Evolutionary conservation across 208 protist species (phyloP), one percentile per base, ranked within the genome.

Genomic region (Trypanosoma boissoni): DNA sequence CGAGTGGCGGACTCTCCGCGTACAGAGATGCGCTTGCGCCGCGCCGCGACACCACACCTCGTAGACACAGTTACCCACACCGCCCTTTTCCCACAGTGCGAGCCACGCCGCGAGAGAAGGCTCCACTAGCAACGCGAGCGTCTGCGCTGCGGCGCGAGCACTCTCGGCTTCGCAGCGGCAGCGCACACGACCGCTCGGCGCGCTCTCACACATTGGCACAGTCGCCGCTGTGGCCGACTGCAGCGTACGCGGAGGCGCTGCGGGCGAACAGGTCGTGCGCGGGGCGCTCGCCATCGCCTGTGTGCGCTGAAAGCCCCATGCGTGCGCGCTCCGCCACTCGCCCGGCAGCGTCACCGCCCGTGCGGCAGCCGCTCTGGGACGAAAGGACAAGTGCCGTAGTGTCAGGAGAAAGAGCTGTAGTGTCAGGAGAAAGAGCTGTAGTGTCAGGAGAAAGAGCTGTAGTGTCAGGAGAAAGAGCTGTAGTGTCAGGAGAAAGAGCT

Each of bases 11-110:
- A 6, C 39, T 65, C 16, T 45, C 46, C 10, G 51, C 37, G 26
- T 64, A 72, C 41, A 58, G 49, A 52, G 50, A 64, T 31, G 65
- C 56, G 9, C 43, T 65, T 34, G 23, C 49, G 9, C 26, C 23
- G 16, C 7, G 36, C 18, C 52, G 21, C 39, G 37, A 16, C 45
- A 50, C 10, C 16, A 26, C 8, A 51, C 8, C n/a, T 0, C 7
- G 3, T 7, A 65, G 62, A 42, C 68, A 57, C 21, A 18, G 58
- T 28, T 36, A 32, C 20, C 54, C 68, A 3, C 23, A 54, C 24
- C 63, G 63, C 26, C 56, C 27, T 23, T 37, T 63, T n/a, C 52
- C 29, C 29, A 18, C 6, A 4, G 16, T 7, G 24, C 37, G 18
- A 0, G 29, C 32, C 34, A 24, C 27, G 27, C 4, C 7, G 21